A percentile compares a stretch with the other conserved stretches of the same genome.
These are phyloP conservation scores for Phytophthora rubi DNA, from an alignment of 352 stramenopile species.

Conservation along the genomic window DNA sequence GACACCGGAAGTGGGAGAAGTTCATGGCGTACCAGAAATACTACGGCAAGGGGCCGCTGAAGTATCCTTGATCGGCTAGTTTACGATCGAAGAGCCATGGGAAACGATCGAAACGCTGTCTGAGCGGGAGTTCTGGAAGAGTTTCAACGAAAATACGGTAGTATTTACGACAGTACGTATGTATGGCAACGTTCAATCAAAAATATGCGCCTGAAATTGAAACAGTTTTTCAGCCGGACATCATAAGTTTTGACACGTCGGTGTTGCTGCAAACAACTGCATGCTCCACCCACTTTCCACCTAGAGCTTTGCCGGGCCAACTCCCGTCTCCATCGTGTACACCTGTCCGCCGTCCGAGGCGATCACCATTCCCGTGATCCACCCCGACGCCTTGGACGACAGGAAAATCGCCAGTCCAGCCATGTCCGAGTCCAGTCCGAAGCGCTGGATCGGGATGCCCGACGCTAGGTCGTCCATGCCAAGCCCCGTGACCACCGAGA, in stretches of 20 bases:
- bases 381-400: constrained; percentile 87
- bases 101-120: too few species aligned
- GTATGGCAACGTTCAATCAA: too few species aligned
- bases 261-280: not conserved
- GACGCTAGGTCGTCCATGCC: constrained; percentile 67
- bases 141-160: too few species aligned
- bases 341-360: constrained; percentile 92
- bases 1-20: not conserved
- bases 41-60: not conserved
- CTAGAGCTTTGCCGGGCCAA: constrained; percentile 41
- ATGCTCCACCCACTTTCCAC: constrained; percentile 1
- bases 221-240: not conserved
- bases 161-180: not conserved
- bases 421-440: constrained; percentile 93
- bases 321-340: constrained; percentile 48
- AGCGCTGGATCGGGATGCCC: constrained; percentile 80
- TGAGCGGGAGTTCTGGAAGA: too few species aligned
- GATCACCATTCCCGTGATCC: constrained; percentile 93
- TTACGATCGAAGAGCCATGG: not conserved
- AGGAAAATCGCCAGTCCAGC: constrained; percentile 94
- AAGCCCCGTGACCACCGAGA: constrained; percentile 54
- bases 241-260: not conserved
- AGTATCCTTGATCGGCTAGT: not conserved
- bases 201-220: too few species aligned
- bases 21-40: not conserved